These are phyloP conservation scores for Sporothrix brunneoviolacea DNA, from an alignment of 2,329 filamentous ascomycete species.

Conservation along the genomic window DNA sequence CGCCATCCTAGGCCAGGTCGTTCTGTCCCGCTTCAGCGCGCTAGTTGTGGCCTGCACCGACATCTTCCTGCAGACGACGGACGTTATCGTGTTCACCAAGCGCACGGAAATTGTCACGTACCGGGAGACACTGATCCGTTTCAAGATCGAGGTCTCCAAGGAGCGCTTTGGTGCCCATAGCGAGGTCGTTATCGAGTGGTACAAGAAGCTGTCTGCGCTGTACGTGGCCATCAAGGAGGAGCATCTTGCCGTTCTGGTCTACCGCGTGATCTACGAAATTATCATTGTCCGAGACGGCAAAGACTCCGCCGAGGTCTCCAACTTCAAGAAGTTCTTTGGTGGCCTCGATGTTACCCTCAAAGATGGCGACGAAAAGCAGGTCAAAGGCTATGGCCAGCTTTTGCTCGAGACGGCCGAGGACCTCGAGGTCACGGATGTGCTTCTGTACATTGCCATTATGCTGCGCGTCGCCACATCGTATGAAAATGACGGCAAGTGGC, in stretches of 20 bases:
- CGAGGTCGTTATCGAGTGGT: slow-evolving; percentile 32
- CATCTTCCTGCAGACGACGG: slow-evolving; percentile 30
- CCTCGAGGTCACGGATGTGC: slow-evolving; percentile 27
- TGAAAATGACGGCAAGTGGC: slow-evolving; percentile 26
- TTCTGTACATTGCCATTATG: slow-evolving; percentile 28
- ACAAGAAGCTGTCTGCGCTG: slow-evolving; percentile 30
- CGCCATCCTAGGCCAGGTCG: slow-evolving; percentile 49
- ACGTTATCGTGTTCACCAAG: slow-evolving; percentile 28
- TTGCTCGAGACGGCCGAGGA: slow-evolving; percentile 31
- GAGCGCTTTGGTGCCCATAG: slow-evolving; percentile 28
- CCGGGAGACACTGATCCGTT: slow-evolving; percentile 32
- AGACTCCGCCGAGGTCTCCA: slow-evolving; percentile 24
- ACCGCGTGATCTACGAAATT: slow-evolving; percentile 30
- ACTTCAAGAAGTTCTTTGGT: slow-evolving; percentile 27
- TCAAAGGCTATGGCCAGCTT: slow-evolving; percentile 27
- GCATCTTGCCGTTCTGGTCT: slow-evolving; percentile 26
- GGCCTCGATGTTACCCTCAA: slow-evolving; percentile 30
- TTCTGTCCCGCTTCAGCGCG: slow-evolving; percentile 27
- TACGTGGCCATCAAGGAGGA: slow-evolving; percentile 32
- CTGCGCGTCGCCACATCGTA: slow-evolving; percentile 31
- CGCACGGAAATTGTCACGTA: slow-evolving; percentile 30
- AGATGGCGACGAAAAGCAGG: slow-evolving; percentile 17
- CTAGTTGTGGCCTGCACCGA: slow-evolving; percentile 30
- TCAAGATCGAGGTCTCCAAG: slow-evolving; percentile 33
- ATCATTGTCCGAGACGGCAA: slow-evolving; percentile 27